phyloP scores from a whole-genome alignment of 2,329 filamentous ascomycete genomes.

The Scedosporium aurantiacum region DNA sequence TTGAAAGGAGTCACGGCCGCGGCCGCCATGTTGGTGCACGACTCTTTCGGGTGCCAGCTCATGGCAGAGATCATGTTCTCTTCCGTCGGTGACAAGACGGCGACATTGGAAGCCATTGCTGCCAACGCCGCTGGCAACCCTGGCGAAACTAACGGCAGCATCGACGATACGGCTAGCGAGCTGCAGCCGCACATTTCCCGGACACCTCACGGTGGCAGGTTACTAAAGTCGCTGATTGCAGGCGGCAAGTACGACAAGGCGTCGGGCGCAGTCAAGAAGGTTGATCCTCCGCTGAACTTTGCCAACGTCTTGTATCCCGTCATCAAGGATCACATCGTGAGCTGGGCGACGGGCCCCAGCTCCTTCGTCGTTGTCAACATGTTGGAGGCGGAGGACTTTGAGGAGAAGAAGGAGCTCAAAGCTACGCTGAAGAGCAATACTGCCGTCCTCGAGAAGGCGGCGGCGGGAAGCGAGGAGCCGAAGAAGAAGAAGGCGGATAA shows the following conservation, averaged over 20 bases:
- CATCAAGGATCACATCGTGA: slow-evolving; percentile 62
- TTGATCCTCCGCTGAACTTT: slow-evolving; percentile 71
- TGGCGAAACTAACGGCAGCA: slow-evolving; percentile 26
- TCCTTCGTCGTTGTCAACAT: slow-evolving; percentile 79
- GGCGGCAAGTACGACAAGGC: slow-evolving; percentile 76
- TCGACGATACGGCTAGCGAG: slow-evolving; percentile 22
- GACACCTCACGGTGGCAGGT: slow-evolving; percentile 57
- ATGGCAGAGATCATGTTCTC: slow-evolving; percentile 72
- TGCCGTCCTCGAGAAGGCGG: slow-evolving; percentile 58
- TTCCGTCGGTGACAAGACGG: slow-evolving; percentile 62
- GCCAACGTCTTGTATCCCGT: slow-evolving; percentile 69
- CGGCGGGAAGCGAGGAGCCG: slow-evolving; percentile 44
- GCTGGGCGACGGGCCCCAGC: slow-evolving; percentile 79
- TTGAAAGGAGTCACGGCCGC: slow-evolving; percentile 61
- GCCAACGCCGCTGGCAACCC: slow-evolving; percentile 49
- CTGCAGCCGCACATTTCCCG: slow-evolving; percentile 44
- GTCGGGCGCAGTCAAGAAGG: slow-evolving; percentile 57
- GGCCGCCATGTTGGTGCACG: slow-evolving; percentile 56
- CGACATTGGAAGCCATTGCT: slow-evolving; percentile 61
- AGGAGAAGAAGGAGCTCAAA: slow-evolving; percentile 53
- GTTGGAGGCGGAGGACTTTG: slow-evolving; percentile 64
- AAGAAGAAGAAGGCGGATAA: slow-evolving; percentile 39
- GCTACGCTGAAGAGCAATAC: slow-evolving; percentile 62
- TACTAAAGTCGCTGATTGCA: slow-evolving; percentile 84
- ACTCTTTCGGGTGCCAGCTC: slow-evolving; percentile 78